phyloP scores from a whole-genome alignment of 176 grass and related monocot genomes.

The Oryza rufipogon region DNA sequence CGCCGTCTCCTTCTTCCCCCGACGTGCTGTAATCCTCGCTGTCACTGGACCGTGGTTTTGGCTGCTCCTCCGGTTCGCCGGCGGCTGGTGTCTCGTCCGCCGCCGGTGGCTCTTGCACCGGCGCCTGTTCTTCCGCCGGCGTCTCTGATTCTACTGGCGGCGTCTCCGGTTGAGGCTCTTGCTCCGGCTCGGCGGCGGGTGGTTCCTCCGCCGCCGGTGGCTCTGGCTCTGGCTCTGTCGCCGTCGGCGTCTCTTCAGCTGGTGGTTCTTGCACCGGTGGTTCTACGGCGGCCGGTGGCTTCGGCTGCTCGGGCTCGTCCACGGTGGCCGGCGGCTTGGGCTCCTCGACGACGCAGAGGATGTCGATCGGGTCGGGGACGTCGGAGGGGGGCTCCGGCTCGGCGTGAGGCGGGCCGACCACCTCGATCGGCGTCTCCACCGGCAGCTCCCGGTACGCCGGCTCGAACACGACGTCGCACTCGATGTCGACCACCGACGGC shows the following conservation, averaged over 20 bases:
- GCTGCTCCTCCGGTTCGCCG: not conserved
- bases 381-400: constrained; percentile 8
- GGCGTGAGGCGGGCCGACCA: constrained; percentile 13
- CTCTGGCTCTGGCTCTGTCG: too few relatives aligned
- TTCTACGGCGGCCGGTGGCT: not conserved
- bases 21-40: too few relatives aligned
- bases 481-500: constrained; percentile 42
- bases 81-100: not conserved
- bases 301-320: constrained; percentile 11
- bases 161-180: too few relatives aligned
- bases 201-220: not conserved
- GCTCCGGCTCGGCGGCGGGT: not conserved
- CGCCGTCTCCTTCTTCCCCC: not conserved
- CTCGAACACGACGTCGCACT: constrained; percentile 59
- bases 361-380: constrained; percentile 25
- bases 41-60: not conserved
- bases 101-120: not conserved
- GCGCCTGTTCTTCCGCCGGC: not conserved
- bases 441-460: constrained; percentile 15
- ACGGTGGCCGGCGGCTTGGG: not conserved
- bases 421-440: constrained; percentile 50
- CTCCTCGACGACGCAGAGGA: constrained; percentile 45
- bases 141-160: too few relatives aligned
- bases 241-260: too few relatives aligned
- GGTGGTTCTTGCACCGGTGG: too few relatives aligned